Evolutionary conservation across 805 yeast species (phyloP), one percentile per base, ranked within the genome.

Genomic region (Candida ortonii): DNA sequence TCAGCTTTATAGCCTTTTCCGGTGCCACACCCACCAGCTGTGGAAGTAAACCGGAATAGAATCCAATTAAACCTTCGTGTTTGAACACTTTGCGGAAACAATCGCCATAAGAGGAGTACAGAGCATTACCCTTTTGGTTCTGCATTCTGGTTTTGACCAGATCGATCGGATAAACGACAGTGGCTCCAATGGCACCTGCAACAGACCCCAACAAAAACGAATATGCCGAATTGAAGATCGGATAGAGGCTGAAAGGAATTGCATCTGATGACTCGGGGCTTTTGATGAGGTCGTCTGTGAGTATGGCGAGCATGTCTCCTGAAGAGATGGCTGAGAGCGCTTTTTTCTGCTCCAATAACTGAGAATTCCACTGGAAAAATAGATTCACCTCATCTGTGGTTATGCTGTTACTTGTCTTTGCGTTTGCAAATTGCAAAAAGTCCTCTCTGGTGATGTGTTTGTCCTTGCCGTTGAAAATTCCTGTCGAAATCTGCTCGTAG

Each of bases 151-250:
- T 90, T 65, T 90, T 90, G 46, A 90, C 88, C 58, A 93, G 70
- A 64, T 90, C 98, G 47, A 93, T 93, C 20, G 98, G 98, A 59
- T 90, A 90, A 27, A 90, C 98, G 11, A 84, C 85, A 5, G 96
- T 86, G n/a, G 98, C 97, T 43, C 98, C 98, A 61, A 90, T 79
- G 50, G 96, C 93, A 39, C 98, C 98, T 20, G 98, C 97, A 32
- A 89, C 72, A 3, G 97, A 87, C 12, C 98, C 98, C 39, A 90
- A 68, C 19, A 84, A 65, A 61, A 90, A 90, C 39, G 94, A 87
- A 63, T 89, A 86, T 36, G 81, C 71, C 7, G 95, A 85, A 55
- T 85, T 94, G 44, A 90, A 86, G 32, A 90, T 79, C 48, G 84
- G 75, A 69, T 65, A 71, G 32, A 72, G 64, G 36, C 49, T 45